These are phyloP conservation scores for Phytophthora brassicae DNA, from an alignment of 352 stramenopile species.

Conservation along the genomic window DNA sequence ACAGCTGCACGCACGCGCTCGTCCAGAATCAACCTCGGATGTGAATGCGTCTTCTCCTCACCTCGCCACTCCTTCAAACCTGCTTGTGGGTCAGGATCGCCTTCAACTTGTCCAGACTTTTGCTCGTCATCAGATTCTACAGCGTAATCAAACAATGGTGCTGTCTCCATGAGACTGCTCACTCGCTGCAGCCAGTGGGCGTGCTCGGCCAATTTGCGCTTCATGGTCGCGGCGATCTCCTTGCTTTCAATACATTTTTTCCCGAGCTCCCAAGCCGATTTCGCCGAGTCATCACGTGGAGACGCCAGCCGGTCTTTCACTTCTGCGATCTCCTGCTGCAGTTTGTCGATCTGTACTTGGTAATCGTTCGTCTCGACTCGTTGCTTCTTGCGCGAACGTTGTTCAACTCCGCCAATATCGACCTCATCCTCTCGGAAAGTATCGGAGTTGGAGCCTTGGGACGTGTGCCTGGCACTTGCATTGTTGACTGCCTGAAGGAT, in stretches of 20 bases:
- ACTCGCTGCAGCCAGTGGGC: constrained; percentile 47
- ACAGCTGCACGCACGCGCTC: constrained; percentile 34
- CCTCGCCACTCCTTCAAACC: constrained; percentile 32
- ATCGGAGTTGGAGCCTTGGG: background rate
- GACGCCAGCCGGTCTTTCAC: constrained; percentile 28
- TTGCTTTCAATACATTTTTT: constrained; percentile 43
- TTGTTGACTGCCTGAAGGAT: constrained; percentile 16
- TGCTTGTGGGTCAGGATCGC: background rate
- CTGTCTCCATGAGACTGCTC: constrained; percentile 47
- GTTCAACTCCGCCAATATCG: constrained; percentile 6
- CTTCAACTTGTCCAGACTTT: background rate
- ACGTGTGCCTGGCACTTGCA: background rate
- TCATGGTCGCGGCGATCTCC: constrained; percentile 35
- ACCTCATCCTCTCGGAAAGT: constrained; percentile 9
- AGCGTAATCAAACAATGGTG: constrained; percentile 49
- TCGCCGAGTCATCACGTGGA: background rate
- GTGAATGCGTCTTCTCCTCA: constrained; percentile 9
- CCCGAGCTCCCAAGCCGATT: constrained; percentile 6
- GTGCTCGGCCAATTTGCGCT: constrained; percentile 55
- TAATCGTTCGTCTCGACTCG: constrained; percentile 46
- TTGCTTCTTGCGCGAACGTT: constrained; percentile 48
- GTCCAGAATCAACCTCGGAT: constrained; percentile 37
- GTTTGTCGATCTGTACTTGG: constrained; percentile 29
- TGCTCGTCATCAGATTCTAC: background rate
- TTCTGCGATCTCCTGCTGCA: constrained; percentile 39